Evolutionary conservation across 2,329 filamentous ascomycete genomes (phyloP).

Genomic region (Colletotrichum falcatum): DNA sequence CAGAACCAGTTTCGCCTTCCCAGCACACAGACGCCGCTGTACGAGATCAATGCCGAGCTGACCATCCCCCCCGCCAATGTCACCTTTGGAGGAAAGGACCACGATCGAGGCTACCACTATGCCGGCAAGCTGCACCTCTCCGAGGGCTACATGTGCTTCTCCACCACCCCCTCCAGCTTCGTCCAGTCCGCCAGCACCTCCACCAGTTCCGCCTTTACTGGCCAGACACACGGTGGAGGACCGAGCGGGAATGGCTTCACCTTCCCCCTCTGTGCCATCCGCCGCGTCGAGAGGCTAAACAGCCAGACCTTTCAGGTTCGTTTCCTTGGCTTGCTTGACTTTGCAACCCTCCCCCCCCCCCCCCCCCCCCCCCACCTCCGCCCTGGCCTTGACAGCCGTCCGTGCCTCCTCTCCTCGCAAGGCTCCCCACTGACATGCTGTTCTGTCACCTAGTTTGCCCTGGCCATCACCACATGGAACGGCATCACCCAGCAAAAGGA

Average conservation of each 20-base stretch:
- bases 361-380: no score
- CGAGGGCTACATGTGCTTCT: conserved; percentile 96
- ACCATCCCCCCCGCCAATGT: conserved; percentile 82
- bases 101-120: conserved; percentile 86
- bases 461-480: conserved; percentile 97
- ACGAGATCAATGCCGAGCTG: conserved; percentile 96
- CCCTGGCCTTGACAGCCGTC: conserved; percentile 21
- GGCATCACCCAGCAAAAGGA: conserved; percentile 67
- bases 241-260: conserved; percentile 97
- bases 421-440: conserved; percentile 13
- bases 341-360: no score
- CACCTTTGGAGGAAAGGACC: conserved; percentile 77
- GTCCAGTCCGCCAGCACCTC: conserved; percentile 81
- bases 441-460: conserved; percentile 73
- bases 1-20: conserved; percentile 97
- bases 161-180: conserved; percentile 91
- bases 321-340: neutral
- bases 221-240: conserved; percentile 91
- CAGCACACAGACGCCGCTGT: conserved; percentile 89
- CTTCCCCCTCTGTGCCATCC: conserved; percentile 89
- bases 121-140: conserved; percentile 92
- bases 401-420: no score
- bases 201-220: conserved; percentile 86
- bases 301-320: conserved; percentile 85
- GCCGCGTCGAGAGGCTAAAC: conserved; percentile 91